These are phyloP conservation scores for Pittosporum tobira DNA, from an alignment of 129 eudicot genomes.

Conservation along the genomic window DNA sequence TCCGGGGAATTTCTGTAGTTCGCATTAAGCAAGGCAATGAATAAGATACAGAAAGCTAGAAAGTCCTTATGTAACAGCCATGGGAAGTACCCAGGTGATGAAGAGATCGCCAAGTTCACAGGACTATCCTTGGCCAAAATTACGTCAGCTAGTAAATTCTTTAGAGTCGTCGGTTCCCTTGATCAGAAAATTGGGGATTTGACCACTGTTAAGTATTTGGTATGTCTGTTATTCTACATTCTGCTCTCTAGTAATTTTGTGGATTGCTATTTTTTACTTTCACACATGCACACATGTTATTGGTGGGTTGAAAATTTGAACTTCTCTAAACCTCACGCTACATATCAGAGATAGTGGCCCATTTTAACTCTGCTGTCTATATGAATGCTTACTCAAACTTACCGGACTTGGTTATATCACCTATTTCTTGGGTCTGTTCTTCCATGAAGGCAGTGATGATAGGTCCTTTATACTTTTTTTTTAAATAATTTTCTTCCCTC, in stretches of 20 bases:
- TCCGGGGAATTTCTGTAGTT: slow-evolving; percentile 29
- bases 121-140: slow-evolving; percentile 70
- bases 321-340: too few relatives aligned
- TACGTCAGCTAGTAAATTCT: slow-evolving; percentile 59
- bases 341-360: too few relatives aligned
- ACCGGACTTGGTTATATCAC: too few relatives aligned
- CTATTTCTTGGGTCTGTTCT: too few relatives aligned
- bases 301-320: too few relatives aligned
- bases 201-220: slow-evolving; percentile 40
- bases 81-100: slow-evolving; percentile 52
- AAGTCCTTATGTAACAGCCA: slow-evolving; percentile 38
- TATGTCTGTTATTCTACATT: slow-evolving; percentile 20
- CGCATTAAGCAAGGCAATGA: slow-evolving; percentile 59
- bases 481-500: too few relatives aligned
- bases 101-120: slow-evolving; percentile 62
- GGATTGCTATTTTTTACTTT: too few relatives aligned
- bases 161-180: slow-evolving; percentile 74
- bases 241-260: neutral
- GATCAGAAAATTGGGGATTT: slow-evolving; percentile 43
- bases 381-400: too few relatives aligned
- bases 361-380: too few relatives aligned
- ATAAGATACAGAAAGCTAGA: slow-evolving; percentile 63
- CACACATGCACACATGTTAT: too few relatives aligned
- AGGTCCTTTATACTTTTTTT: too few relatives aligned
- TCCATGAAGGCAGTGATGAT: too few relatives aligned